These are phyloP conservation scores for Boletales sp. DNA, from an alignment of 768 basidiomycete genomes.

Conservation along the genomic window DNA sequence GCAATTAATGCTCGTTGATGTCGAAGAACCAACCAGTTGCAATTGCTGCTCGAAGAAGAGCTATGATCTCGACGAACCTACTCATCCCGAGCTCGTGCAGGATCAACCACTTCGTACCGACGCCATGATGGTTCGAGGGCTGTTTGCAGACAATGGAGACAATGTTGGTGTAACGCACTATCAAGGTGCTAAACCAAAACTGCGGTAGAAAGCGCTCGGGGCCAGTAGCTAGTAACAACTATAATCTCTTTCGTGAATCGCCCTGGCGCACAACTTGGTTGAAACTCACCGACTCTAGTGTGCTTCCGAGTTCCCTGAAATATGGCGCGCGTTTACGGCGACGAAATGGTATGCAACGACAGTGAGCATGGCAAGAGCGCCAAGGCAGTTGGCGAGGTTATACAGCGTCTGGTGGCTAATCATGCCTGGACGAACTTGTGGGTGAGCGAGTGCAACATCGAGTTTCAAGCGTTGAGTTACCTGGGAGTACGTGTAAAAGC, in stretches of 20 bases:
- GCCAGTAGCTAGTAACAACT: neutral
- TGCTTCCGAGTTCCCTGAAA: constrained; percentile 26
- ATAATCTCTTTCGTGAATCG: neutral
- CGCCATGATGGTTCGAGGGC: constrained; percentile 14
- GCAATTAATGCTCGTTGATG: neutral
- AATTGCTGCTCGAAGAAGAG: constrained; percentile 14
- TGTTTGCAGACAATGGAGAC: constrained; percentile 8
- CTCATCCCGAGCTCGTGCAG: constrained; percentile 8
- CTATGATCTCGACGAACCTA: neutral
- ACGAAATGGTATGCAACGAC: constrained; percentile 90
- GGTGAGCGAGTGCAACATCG: neutral
- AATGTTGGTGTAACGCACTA: constrained; percentile 7
- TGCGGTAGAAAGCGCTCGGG: neutral
- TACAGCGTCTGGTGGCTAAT: constrained; percentile 81
- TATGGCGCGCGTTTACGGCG: constrained; percentile 69
- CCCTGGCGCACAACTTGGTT: neutral
- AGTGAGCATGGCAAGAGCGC: constrained; percentile 80
- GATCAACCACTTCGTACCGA: constrained; percentile 12
- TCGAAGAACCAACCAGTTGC: constrained; percentile 12
- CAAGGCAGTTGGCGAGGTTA: constrained; percentile 78
- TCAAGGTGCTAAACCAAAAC: constrained; percentile 17
- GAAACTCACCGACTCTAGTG: constrained; percentile 11
- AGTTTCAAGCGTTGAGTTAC: neutral
- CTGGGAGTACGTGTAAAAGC: constrained; percentile 1
- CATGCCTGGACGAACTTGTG: constrained; percentile 39